A percentile compares a stretch with the other conserved stretches of the same genome.
Conservation (phyloP, 1,284 basidiomycete species). For the Waitea zeae region DNA sequence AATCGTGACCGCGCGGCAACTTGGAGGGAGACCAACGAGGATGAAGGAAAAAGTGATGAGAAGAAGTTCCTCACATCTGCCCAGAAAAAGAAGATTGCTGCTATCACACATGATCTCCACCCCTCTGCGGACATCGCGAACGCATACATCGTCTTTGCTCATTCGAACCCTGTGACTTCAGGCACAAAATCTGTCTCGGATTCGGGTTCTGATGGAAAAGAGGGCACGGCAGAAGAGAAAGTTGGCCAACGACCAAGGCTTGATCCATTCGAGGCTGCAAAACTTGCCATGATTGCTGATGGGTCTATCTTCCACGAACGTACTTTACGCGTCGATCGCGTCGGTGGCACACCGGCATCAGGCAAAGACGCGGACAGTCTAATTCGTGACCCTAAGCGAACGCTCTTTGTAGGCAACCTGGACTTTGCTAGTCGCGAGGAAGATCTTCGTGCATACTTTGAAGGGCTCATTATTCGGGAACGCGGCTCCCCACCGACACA, state of each 20-base stretch:
- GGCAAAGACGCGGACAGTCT: constrained; percentile 7
- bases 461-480: constrained; percentile 61
- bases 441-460: constrained; percentile 78
- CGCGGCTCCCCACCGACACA: constrained; percentile 37
- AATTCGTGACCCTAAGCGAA: constrained; percentile 53
- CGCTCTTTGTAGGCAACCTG: constrained; percentile 83
- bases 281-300: constrained; percentile 45
- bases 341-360: background rate
- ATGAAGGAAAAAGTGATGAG: constrained; percentile 24
- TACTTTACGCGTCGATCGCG: constrained; percentile 53
- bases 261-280: constrained; percentile 63
- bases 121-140: constrained; percentile 52
- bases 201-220: background rate
- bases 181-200: too few species aligned
- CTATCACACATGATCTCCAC: constrained; percentile 85
- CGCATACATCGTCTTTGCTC: constrained; percentile 79
- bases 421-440: constrained; percentile 90
- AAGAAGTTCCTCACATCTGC: constrained; percentile 61
- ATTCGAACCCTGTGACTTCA: constrained; percentile 28
- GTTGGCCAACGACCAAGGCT: constrained; percentile 14
- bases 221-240: background rate
- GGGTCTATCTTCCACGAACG: constrained; percentile 61
- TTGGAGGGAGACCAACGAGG: constrained; percentile 38
- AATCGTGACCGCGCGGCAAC: constrained; percentile 41
- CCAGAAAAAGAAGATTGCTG: constrained; percentile 90